phyloP scores from a whole-genome alignment of 2,329 filamentous ascomycete species.

The Aureobasidium leucospermi region DNA sequence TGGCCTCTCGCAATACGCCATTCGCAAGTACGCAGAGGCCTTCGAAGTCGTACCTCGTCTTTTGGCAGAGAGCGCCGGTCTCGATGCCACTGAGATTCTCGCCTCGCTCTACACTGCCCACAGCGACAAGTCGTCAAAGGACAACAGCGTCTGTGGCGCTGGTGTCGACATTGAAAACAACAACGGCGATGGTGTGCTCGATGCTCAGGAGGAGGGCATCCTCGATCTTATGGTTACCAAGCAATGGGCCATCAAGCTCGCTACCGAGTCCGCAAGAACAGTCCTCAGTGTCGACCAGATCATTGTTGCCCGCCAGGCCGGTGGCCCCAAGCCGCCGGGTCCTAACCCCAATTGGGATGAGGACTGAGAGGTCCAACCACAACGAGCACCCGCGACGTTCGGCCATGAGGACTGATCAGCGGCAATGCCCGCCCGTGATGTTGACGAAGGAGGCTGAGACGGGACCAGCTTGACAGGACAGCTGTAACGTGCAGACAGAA shows the following conservation, averaged over 20 bases:
- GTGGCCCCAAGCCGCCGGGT: conserved; percentile 91
- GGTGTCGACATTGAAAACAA: conserved; percentile 93
- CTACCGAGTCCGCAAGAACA: conserved; percentile 88
- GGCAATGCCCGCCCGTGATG: not conserved
- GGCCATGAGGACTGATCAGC: not conserved
- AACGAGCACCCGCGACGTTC: not conserved
- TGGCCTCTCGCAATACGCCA: conserved; percentile 89
- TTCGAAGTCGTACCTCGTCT: conserved; percentile 96
- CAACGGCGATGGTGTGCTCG: conserved; percentile 70
- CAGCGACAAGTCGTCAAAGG: conserved; percentile 42
- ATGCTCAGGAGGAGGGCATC: conserved; percentile 82
- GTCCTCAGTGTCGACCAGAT: conserved; percentile 97
- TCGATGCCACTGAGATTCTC: conserved; percentile 95
- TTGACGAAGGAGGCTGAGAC: not conserved
- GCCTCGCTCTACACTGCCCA: conserved; percentile 90
- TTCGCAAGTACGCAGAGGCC: conserved; percentile 94
- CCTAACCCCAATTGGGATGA: conserved; percentile 78
- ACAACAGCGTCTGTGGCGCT: conserved; percentile 63
- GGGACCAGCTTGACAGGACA: not conserved
- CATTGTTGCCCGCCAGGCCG: conserved; percentile 94
- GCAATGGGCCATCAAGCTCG: conserved; percentile 94
- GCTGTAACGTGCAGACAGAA: not conserved
- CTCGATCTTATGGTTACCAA: conserved; percentile 88
- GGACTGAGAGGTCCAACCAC: conserved; percentile 32
- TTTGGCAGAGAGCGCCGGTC: conserved; percentile 85